phyloP scores from a whole-genome alignment of 2,329 filamentous ascomycete species.

The Neopestalotiopsis clavispora region DNA sequence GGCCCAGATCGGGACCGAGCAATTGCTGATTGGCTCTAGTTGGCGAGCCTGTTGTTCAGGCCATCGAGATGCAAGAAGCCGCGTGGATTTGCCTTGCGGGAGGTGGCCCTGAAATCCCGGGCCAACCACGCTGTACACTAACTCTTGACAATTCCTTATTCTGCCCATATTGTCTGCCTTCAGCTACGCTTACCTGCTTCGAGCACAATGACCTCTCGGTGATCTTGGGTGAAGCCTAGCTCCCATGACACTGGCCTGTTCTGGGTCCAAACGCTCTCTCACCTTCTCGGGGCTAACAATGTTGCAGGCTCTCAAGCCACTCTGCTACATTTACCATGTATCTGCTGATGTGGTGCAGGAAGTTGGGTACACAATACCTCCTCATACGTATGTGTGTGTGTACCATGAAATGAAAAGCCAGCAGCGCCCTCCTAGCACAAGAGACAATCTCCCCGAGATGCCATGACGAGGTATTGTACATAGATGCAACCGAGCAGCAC shows the following conservation, averaged over 20 bases:
- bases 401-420: constrained; percentile 2
- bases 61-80: constrained; percentile 34
- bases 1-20: neutral
- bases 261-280: neutral
- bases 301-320: neutral
- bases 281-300: neutral
- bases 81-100: constrained; percentile 28
- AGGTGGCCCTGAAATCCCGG: constrained; percentile 31
- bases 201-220: constrained; percentile 6
- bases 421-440: constrained; percentile 24
- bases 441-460: constrained; percentile 25
- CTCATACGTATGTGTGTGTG: constrained; percentile 12
- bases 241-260: neutral
- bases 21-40: constrained; percentile 34
- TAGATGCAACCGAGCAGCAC: constrained; percentile 11
- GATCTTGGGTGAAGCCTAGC: neutral
- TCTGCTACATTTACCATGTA: neutral
- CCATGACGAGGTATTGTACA: constrained; percentile 25
- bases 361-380: constrained; percentile 5
- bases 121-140: constrained; percentile 30
- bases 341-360: constrained; percentile 4
- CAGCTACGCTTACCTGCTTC: constrained; percentile 5
- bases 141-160: constrained; percentile 23
- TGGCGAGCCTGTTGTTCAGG: constrained; percentile 33
- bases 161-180: constrained; percentile 12